Base-by-base conservation (phyloP, 768 basidiomycete genomes). In the Lactarius evosmus region DNA sequence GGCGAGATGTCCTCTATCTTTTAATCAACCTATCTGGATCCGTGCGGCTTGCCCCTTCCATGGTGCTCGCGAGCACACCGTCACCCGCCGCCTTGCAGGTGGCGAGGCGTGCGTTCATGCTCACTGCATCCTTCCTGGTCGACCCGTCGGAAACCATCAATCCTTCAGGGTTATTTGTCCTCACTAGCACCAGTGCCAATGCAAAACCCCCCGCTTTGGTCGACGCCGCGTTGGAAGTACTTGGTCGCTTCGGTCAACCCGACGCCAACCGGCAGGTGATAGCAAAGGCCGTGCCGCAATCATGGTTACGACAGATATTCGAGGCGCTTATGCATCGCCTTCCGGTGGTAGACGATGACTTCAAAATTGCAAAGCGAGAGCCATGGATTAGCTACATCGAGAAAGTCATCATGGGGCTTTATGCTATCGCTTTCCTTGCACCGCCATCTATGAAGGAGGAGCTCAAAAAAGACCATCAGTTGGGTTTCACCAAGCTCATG, bases 351-450 rank as follows among this genome's bases (percentile, higher is more conserved):
- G 88, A 91, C 62, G 73, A 79, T 19, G 94, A 97, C 74, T 91
- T 92, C 72, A 76, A 85, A 70, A 75, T 89, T 66, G 75, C 85
- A 68, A 75, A 77, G 59, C 79, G 84, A 66, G 87, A 91, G 70
- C 70, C 76, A 25, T 93, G 91, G 86, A 73, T 95, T 51, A 84
- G 85, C 46, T 89, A 92, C 73, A 75, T 91, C 66, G 91, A 95
- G 78, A 90, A 89, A 68, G 77, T 81, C 58, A 79, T 89, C 52
- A 84, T 95, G 80, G 83, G 84, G n/a, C 82, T 97, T 46, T 98
- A 97, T 76, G 87, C 87, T 40, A 77, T 98, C 66, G 84, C 87
- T 27, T 98, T 94, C 79, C 78, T 95, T 60, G 85, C 93, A 3
- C 83, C 93, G 2, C 86, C 87, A 4, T 79, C 82, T 30, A 71